These are phyloP conservation scores for Mycena albidolilacea DNA, from an alignment of 768 basidiomycete genomes.

Conservation along the genomic window DNA sequence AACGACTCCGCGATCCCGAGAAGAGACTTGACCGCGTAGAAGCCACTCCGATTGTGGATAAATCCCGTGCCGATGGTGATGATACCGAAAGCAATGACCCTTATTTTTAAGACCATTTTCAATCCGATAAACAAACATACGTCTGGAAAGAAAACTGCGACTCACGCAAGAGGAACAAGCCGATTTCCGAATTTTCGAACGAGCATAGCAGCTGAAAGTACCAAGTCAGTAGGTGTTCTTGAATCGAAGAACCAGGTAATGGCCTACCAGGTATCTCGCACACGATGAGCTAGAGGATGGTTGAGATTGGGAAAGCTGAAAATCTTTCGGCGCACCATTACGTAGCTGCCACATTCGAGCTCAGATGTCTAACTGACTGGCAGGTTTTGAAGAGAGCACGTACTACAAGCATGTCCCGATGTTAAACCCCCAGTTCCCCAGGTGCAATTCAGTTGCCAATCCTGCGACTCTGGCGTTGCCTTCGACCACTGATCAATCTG, in stretches of 20 bases:
- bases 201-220: conserved; percentile 15
- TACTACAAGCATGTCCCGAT: neutral
- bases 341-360: neutral
- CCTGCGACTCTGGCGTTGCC: conserved; percentile 22
- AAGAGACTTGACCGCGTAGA: too few relatives aligned
- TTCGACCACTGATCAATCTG: neutral
- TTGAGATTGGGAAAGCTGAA: too few relatives aligned
- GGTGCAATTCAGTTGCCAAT: neutral
- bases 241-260: neutral
- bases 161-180: conserved; percentile 17
- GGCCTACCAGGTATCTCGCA: too few relatives aligned
- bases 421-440: conserved; percentile 27
- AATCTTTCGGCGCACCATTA: neutral
- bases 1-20: conserved; percentile 14
- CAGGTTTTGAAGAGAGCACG: neutral
- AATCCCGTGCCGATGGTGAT: conserved; percentile 20
- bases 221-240: neutral
- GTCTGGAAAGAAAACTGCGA: neutral
- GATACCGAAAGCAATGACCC: conserved; percentile 13
- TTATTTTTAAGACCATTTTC: neutral
- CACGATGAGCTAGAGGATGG: too few relatives aligned
- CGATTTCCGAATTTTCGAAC: conserved; percentile 20
- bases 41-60: too few relatives aligned
- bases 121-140: too few relatives aligned
- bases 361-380: too few relatives aligned